Evolutionary conservation across 2,329 filamentous ascomycete species (phyloP).

Genomic region (Dissoconium aciculare): DNA sequence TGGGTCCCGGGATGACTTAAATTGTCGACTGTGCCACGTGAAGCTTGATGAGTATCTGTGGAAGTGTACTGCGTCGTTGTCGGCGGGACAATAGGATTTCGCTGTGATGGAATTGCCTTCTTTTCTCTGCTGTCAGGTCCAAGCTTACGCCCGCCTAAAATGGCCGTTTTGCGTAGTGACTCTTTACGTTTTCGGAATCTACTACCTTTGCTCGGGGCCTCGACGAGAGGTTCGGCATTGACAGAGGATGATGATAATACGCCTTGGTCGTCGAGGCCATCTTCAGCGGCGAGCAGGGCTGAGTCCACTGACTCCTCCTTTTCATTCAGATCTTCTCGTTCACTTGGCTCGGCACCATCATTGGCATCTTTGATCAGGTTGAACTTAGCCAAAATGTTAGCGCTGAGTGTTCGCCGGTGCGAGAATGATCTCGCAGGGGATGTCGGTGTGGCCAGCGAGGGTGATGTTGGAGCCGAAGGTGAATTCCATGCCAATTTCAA

Average conservation of each 20-base stretch:
- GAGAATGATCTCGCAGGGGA: conserved; percentile 10
- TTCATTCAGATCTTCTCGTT: conserved; percentile 18
- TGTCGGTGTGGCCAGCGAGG: conserved; percentile 4
- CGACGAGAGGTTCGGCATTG: conserved; percentile 36
- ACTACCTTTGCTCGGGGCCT: conserved; percentile 31
- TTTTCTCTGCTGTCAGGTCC: conserved; percentile 45
- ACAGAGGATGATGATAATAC: conserved; percentile 9
- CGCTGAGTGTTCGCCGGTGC: conserved; percentile 44
- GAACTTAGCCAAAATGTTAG: conserved; percentile 52
- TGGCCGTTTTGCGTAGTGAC: conserved; percentile 72
- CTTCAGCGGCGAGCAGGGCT: conserved; percentile 15
- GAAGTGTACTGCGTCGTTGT: no score
- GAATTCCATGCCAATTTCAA: conserved; percentile 19
- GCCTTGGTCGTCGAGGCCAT: conserved; percentile 22
- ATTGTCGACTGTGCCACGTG: no score
- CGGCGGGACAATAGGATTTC: conserved; percentile 26
- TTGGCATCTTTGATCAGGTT: conserved; percentile 47
- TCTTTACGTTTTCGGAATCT: conserved; percentile 63
- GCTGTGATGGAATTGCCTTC: conserved; percentile 24
- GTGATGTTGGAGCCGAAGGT: conserved; percentile 11
- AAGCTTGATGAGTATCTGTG: no score
- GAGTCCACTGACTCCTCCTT: conserved; percentile 16
- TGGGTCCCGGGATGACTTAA: no score
- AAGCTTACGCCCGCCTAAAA: conserved; percentile 54
- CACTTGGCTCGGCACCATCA: conserved; percentile 19